These are phyloP conservation scores for Lanzia echinophila DNA, from an alignment of 2,329 filamentous ascomycete species.

Conservation along the genomic window DNA sequence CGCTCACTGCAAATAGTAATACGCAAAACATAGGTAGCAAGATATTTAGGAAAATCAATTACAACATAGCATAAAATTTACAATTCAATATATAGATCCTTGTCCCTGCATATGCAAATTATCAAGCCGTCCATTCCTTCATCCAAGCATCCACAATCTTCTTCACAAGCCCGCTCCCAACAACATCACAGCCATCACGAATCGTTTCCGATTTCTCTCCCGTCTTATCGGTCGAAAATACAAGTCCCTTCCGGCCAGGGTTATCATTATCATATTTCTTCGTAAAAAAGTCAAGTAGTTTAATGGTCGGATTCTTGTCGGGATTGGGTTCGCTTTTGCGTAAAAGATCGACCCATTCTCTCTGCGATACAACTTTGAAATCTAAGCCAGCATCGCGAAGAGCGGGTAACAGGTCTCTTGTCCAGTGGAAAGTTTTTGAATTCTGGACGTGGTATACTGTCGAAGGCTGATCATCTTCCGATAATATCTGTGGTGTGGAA, in stretches of 20 bases:
- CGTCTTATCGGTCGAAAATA: conserved; percentile 35
- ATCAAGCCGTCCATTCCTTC: conserved; percentile 11
- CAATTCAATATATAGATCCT: too few relatives aligned
- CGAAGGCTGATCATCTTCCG: conserved; percentile 13
- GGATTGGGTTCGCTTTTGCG: conserved; percentile 42
- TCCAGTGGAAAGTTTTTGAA: conserved; percentile 41
- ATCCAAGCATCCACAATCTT: conserved; percentile 34
- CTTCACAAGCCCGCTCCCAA: conserved; percentile 33
- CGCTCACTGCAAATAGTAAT: too few relatives aligned
- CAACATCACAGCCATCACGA: conserved; percentile 32
- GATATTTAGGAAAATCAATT: too few relatives aligned
- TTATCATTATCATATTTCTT: conserved; percentile 44
- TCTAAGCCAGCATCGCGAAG: conserved; percentile 39
- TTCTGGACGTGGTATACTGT: conserved; percentile 47
- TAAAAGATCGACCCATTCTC: conserved; percentile 40
- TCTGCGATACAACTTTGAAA: conserved; percentile 38
- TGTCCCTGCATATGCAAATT: too few relatives aligned
- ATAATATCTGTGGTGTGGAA: neutral
- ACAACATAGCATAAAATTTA: too few relatives aligned
- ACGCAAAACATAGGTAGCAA: too few relatives aligned
- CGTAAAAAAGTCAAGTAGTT: conserved; percentile 46
- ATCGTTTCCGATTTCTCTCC: conserved; percentile 22
- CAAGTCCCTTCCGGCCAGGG: conserved; percentile 32
- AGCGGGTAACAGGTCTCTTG: conserved; percentile 44
- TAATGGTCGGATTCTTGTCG: conserved; percentile 43